phyloP scores from a whole-genome alignment of 768 basidiomycete species.

The Lactarius sanguifluus region DNA sequence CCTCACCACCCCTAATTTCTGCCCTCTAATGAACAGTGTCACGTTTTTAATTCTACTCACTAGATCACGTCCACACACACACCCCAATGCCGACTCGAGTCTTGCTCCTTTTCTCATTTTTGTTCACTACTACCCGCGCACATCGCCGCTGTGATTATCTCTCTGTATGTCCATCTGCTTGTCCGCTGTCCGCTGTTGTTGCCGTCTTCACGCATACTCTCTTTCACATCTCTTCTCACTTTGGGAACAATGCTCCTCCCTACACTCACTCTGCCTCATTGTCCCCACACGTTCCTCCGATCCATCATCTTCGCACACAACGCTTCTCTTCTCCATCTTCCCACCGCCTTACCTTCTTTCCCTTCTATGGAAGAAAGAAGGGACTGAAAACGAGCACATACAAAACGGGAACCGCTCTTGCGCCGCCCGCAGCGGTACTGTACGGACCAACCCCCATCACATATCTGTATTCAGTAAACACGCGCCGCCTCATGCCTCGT shows the following conservation, averaged over 20 bases:
- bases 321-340: neutral
- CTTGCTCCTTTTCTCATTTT: neutral
- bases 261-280: neutral
- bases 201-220: neutral
- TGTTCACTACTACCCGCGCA: conserved; percentile 10
- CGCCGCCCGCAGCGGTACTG: conserved; percentile 8
- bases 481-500: neutral
- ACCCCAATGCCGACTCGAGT: neutral
- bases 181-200: conserved; percentile 3
- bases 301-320: neutral
- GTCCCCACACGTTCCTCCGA: conserved; percentile 21
- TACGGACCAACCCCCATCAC: conserved; percentile 8
- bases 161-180: neutral
- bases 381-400: neutral
- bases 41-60: conserved; percentile 7
- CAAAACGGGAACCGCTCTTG: conserved; percentile 15
- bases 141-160: conserved; percentile 3
- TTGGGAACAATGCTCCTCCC: conserved; percentile 9
- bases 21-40: conserved; percentile 10
- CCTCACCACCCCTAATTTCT: neutral
- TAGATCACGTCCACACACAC: conserved; percentile 8
- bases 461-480: neutral
- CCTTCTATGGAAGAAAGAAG: neutral
- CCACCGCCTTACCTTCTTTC: neutral
- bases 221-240: neutral